Conservation (phyloP, 2,329 filamentous ascomycete species). For the Passalora sequoiae region DNA sequence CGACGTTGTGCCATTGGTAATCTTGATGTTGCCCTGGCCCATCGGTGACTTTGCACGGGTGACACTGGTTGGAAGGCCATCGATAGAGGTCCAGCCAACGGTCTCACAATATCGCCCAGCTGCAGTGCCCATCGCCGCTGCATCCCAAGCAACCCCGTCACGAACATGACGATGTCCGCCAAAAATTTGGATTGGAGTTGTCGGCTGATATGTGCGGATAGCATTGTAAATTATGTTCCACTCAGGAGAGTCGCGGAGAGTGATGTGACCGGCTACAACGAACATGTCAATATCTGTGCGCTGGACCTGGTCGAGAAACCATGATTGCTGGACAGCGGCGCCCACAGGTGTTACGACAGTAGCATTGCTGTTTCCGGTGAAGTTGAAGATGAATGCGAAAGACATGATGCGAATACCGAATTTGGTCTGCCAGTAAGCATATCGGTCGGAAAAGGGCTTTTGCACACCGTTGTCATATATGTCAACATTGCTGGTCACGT, state of each 20-base stretch:
- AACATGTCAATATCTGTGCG: constrained; percentile 58
- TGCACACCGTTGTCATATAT: constrained; percentile 30
- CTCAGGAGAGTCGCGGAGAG: constrained; percentile 42
- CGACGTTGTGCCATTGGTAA: constrained; percentile 35
- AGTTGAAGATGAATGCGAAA: constrained; percentile 49
- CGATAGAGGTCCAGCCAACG: constrained; percentile 55
- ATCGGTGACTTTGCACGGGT: constrained; percentile 38
- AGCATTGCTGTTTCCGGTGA: constrained; percentile 55
- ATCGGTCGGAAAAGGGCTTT: constrained; percentile 39
- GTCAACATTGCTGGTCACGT: constrained; percentile 52
- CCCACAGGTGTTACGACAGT: constrained; percentile 56
- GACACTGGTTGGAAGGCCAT: constrained; percentile 18
- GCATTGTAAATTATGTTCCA: constrained; percentile 51
- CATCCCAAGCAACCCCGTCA: constrained; percentile 61
- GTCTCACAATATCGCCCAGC: constrained; percentile 63
- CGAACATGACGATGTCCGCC: constrained; percentile 48
- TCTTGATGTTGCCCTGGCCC: constrained; percentile 33
- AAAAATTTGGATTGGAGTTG: constrained; percentile 60
- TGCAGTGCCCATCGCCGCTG: constrained; percentile 56
- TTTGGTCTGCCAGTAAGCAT: constrained; percentile 47
- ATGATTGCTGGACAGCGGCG: constrained; percentile 49
- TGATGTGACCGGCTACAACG: constrained; percentile 60
- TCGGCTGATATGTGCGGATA: constrained; percentile 53
- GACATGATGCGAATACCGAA: constrained; percentile 49
- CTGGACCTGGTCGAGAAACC: constrained; percentile 57